phyloP scores from a whole-genome alignment of 2,329 filamentous ascomycete species.

The Paramyrothecium roridum region DNA sequence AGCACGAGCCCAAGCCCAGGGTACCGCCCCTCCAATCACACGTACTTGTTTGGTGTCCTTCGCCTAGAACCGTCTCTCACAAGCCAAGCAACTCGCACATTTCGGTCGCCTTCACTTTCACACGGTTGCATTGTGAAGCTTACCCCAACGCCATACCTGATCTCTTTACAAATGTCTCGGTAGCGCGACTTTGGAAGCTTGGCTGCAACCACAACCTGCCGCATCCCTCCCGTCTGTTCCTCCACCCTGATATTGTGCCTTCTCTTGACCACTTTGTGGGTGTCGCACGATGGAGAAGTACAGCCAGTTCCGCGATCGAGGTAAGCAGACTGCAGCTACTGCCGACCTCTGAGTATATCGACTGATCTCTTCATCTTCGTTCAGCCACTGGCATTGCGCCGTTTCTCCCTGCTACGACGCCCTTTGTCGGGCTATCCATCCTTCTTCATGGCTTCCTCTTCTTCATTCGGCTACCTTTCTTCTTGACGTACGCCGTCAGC shows the following conservation, averaged over 20 bases:
- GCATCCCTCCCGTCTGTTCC: background rate
- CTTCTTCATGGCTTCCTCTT: slow-evolving; percentile 72
- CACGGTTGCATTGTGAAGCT: background rate
- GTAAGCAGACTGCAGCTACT: slow-evolving; percentile 39
- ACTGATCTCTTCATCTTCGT: slow-evolving; percentile 5
- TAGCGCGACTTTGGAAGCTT: background rate
- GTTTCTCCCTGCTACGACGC: slow-evolving; percentile 78
- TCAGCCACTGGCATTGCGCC: slow-evolving; percentile 92
- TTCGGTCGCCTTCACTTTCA: background rate
- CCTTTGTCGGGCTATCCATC: slow-evolving; percentile 58
- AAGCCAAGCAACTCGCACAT: background rate
- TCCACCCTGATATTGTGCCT: slow-evolving; percentile 5
- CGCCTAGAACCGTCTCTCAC: background rate
- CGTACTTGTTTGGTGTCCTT: background rate
- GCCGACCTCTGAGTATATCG: background rate
- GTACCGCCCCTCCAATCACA: background rate
- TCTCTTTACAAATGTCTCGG: background rate
- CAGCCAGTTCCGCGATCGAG: slow-evolving; percentile 87
- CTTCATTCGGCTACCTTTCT: slow-evolving; percentile 73
- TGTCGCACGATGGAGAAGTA: slow-evolving; percentile 78
- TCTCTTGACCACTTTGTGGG: slow-evolving; percentile 4
- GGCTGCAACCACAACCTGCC: too few species aligned
- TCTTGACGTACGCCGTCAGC: slow-evolving; percentile 61
- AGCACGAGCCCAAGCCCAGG: background rate
- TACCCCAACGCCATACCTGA: background rate